Base-by-base conservation (phyloP, 768 basidiomycete species). In the Lentinula detonsa region DNA sequence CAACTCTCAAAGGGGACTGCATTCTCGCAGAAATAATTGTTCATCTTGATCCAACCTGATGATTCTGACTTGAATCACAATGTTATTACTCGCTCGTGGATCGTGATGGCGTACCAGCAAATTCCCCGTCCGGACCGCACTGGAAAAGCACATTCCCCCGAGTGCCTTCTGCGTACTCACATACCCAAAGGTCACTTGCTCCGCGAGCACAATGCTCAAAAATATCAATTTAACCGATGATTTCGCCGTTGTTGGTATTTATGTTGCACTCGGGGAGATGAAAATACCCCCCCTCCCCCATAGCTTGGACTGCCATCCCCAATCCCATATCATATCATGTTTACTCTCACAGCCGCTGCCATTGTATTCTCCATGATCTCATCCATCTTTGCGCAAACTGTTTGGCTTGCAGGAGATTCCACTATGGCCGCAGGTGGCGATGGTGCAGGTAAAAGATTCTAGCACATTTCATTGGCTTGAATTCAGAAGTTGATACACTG, bases 381-480 rank as follows among this genome's bases (percentile, higher is more conserved):
- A 5, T 18, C 31, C 10, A 42, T 42, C 13, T 37, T 60, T 11
- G 37, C 48, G 39, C 77, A 78, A 61, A 77, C 74, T 18, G 70
- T 80, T 6, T 79, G 76, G 59, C 62, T 78, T 40, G 79, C 77
- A 0, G 78, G 79, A 8, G 78, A 80, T 64, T 76, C 75, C 5
- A 80, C 77, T 3, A 78, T 78, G 79, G 78, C 78, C 0, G 64
- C 59, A 51, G 72, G 72, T 59, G 74, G 78, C 45, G 74, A 74
- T 40, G 74, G 77, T 37, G 64, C 67, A 43, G 76, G 76, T 48
- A 23, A 18, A 48, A 8, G 9, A 9, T 9, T 48, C 3, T 21
- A 48, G 4, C 5, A n/a, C 21, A n/a, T 5, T 28, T 13, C 42
- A 43, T n/a, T 43, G 9, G 46, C 8, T 48, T 11, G 18, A 48